These are phyloP conservation scores for Dillenia suffruticosa DNA, from an alignment of 164 flowering plant species.

Conservation along the genomic window DNA sequence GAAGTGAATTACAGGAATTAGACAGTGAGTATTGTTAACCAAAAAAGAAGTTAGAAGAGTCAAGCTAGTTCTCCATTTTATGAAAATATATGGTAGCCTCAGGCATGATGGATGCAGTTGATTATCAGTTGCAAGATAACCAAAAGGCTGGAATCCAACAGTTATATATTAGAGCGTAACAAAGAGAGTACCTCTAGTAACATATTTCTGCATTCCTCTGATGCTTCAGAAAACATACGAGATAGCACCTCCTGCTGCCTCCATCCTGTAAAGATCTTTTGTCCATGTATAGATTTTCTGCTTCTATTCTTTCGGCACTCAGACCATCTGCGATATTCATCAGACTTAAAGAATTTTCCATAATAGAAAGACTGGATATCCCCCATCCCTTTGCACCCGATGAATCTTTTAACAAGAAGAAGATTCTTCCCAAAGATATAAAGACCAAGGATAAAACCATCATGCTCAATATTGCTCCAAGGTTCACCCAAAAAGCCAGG, in stretches of 20 bases:
- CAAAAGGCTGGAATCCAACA: too few relatives aligned
- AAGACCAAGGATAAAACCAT: constrained; percentile 49
- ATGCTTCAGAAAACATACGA: constrained; percentile 33
- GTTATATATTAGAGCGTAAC: too few relatives aligned
- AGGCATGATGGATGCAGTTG: too few relatives aligned
- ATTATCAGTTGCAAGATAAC: too few relatives aligned
- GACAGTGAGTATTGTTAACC: too few relatives aligned
- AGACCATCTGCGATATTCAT: constrained; percentile 40
- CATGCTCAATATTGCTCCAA: constrained; percentile 49
- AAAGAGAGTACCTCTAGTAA: constrained; percentile 40
- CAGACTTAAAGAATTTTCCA: constrained; percentile 49
- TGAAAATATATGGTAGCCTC: too few relatives aligned
- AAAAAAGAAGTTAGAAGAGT: too few relatives aligned
- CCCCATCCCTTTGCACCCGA: constrained; percentile 42
- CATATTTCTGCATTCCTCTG: constrained; percentile 33
- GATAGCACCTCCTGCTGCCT: constrained; percentile 57
- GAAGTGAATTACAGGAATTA: too few relatives aligned
- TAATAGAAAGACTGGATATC: constrained; percentile 48
- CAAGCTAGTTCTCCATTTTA: too few relatives aligned
- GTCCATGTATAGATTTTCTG: constrained; percentile 41
- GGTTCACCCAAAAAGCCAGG: constrained; percentile 25
- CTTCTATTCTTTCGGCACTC: constrained; percentile 40
- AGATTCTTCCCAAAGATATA: constrained; percentile 67
- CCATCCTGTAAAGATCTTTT: constrained; percentile 47
- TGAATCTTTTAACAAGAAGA: constrained; percentile 36